A percentile compares a stretch with the other conserved stretches of the same genome.
Conservation (phyloP, 371 early-diverging fungal genomes). For the Catenaria anguillulae region DNA sequence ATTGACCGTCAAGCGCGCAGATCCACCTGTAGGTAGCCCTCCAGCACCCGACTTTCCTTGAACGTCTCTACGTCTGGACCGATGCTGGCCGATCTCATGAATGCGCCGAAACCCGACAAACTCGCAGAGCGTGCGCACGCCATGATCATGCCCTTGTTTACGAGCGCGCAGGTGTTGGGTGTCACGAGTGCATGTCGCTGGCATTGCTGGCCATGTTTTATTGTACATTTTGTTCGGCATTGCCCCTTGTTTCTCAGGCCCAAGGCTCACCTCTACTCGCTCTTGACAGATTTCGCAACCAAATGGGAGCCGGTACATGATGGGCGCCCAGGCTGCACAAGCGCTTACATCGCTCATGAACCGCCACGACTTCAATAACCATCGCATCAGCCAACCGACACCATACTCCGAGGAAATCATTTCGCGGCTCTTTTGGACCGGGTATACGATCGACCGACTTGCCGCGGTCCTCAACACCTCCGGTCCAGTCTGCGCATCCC, state of each 20-base stretch:
- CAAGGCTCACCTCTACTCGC: too few species aligned
- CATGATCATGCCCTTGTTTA: background rate
- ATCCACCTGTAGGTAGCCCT: background rate
- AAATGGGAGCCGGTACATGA: slow-evolving; percentile 2
- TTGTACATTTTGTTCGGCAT: too few species aligned
- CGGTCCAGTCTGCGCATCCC: background rate
- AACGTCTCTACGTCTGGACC: background rate
- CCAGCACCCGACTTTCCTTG: too few species aligned
- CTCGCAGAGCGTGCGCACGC: background rate
- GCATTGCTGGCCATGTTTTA: background rate
- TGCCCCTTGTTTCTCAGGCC: too few species aligned
- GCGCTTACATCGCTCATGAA: background rate
- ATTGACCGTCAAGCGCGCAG: background rate
- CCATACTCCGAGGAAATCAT: background rate
- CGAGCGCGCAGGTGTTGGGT: too few species aligned
- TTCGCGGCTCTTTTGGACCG: background rate
- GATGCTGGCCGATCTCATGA: background rate
- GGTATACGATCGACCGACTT: background rate
- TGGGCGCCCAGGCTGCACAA: background rate
- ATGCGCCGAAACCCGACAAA: background rate
- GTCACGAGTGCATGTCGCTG: background rate
- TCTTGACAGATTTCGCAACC: background rate
- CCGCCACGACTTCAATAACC: background rate
- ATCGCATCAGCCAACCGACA: background rate
- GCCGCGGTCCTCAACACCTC: background rate